Evolutionary conservation across 1,139 yeast species (phyloP), one percentile per base, ranked within the genome.

Genomic region (Saccharomyces hybrid): DNA sequence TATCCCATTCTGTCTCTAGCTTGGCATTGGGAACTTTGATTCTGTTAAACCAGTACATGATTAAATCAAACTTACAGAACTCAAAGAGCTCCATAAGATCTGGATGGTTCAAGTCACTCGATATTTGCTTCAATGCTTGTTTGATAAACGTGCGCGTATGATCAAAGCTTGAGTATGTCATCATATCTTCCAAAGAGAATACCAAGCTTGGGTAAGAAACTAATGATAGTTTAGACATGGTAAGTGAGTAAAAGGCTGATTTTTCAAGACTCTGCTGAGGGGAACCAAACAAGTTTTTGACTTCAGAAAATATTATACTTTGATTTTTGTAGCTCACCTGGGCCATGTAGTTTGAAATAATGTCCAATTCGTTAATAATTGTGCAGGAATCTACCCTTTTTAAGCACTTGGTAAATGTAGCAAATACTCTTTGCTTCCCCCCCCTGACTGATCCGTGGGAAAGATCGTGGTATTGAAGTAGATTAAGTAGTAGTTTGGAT

Each of bases 101-200:
- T 1, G 20, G 13, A 9, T 70, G 53, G 1, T 53, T 55, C 1
- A 52, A 42, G 6, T 46, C 46, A 3, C 51, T 28, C 3, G 56
- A 32, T 23, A 64, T 53, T 5, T 31, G 32, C 9, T 34, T 44
- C 16, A 58, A 54, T 38, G 48, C 55, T 13, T 7, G 42, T 25
- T 48, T 46, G 11, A 51, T 57, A 52, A 55, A 63, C 27, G 44
- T 44, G 47, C 83, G 83, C 77, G 51, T 71, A 69, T 58, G 74
- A 70, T 47, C 77, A 65, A 3, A 77, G 55, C 31, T n/a, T 52
- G 52, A 44, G 57, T 65, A 50, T 52, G 42, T 4, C 44, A 64
- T 42, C 52, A 64, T 41, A 29, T 58, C 59, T 13, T 55, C 29
- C 1, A 66, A 25, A 4, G 59, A 51, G 41, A 51, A 29, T 1